Conservation (phyloP, 2,329 filamentous ascomycete genomes). For the Ophidiomyces ophidiicola region DNA sequence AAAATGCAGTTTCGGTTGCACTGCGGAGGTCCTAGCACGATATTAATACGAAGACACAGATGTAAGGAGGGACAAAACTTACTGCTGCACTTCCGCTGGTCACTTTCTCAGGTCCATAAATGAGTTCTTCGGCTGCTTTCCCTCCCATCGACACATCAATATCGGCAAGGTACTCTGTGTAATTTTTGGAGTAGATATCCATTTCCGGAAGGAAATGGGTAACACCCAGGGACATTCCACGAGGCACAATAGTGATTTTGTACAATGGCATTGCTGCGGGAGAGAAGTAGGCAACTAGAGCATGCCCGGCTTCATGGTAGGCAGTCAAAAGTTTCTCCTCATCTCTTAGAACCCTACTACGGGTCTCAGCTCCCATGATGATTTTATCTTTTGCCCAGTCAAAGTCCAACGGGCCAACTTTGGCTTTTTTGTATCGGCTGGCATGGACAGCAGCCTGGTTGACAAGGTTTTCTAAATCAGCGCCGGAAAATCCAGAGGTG, state of each 20-base stretch:
- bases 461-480: conserved; percentile 90
- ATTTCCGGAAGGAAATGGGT: conserved; percentile 82
- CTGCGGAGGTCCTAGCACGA: conserved; percentile 58
- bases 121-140: conserved; percentile 77
- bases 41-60: conserved; percentile 11
- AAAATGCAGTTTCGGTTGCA: conserved; percentile 71
- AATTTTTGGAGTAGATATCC: conserved; percentile 83
- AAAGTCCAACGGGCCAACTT: conserved; percentile 67
- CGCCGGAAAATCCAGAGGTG: conserved; percentile 84
- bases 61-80: conserved; percentile 27
- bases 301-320: conserved; percentile 92
- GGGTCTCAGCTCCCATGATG: conserved; percentile 88
- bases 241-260: conserved; percentile 93
- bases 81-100: conserved; percentile 75
- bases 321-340: conserved; percentile 95
- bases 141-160: conserved; percentile 76
- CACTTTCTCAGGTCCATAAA: conserved; percentile 82
- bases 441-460: conserved; percentile 93
- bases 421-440: conserved; percentile 68
- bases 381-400: conserved; percentile 99
- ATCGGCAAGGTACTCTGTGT: conserved; percentile 65
- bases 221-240: conserved; percentile 73
- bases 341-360: conserved; percentile 76
- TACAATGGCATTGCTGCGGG: conserved; percentile 68
- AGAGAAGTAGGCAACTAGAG: conserved; percentile 75